Percentiles rank a stretch among this genome's conserved stretches.
Conservation (phyloP, 2,329 filamentous ascomycete genomes). For the Talaromyces sp. region DNA sequence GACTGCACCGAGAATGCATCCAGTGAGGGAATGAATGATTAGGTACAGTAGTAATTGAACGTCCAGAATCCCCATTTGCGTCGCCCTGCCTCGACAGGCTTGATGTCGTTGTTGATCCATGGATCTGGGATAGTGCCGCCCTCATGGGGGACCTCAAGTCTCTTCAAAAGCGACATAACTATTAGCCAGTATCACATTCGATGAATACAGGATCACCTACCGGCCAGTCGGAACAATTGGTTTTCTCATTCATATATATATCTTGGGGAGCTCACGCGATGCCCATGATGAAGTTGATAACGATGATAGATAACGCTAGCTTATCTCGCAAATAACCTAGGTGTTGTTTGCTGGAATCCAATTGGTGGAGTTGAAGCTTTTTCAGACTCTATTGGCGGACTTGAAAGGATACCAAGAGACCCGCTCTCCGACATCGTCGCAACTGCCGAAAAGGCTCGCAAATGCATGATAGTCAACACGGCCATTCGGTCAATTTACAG, state of each 20-base stretch:
- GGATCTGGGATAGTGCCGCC: constrained; percentile 20
- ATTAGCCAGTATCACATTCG: neutral
- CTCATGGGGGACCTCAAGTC: constrained; percentile 14
- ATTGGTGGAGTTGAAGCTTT: constrained; percentile 8
- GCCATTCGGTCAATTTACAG: neutral
- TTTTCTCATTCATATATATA: neutral
- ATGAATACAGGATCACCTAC: neutral
- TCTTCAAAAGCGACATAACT: constrained; percentile 1
- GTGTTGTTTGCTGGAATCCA: neutral
- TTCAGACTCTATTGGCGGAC: constrained; percentile 7
- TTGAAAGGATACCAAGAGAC: neutral
- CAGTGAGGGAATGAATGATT: neutral
- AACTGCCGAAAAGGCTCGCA: neutral
- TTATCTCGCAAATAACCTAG: neutral
- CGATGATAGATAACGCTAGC: constrained; percentile 4
- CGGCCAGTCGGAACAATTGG: neutral
- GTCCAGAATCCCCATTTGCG: constrained; percentile 45
- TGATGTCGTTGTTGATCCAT: constrained; percentile 51
- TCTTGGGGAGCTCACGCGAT: neutral
- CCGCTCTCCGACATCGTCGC: neutral
- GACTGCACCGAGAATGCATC: neutral
- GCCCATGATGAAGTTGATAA: neutral
- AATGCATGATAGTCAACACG: neutral
- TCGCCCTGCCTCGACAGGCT: constrained; percentile 44
- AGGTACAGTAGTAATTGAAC: constrained; percentile 47